Evolutionary conservation across 2,329 filamentous ascomycete genomes (phyloP).

Genomic region (Corynespora cassiicola): DNA sequence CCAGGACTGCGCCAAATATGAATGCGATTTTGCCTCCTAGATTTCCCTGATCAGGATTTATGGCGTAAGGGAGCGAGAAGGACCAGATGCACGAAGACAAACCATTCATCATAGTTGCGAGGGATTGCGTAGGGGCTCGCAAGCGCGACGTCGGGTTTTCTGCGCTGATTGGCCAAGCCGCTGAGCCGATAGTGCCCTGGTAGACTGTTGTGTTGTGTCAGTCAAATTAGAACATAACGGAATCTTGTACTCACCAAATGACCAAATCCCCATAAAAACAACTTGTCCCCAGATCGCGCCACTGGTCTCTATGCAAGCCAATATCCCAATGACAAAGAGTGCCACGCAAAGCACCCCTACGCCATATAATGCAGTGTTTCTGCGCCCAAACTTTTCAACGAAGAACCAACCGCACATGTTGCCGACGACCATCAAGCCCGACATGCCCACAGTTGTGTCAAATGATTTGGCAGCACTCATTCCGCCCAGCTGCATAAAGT

Average conservation of each 20-base stretch:
- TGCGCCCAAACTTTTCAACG: slow-evolving; percentile 38
- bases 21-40: slow-evolving; percentile 63
- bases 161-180: slow-evolving; percentile 51
- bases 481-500: slow-evolving; percentile 39
- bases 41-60: slow-evolving; percentile 71
- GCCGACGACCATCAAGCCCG: slow-evolving; percentile 35
- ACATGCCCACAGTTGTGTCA: slow-evolving; percentile 31
- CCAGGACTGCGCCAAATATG: slow-evolving; percentile 61
- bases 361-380: slow-evolving; percentile 37
- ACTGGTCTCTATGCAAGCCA: slow-evolving; percentile 28
- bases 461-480: slow-evolving; percentile 25
- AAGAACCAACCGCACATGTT: slow-evolving; percentile 42
- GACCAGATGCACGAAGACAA: slow-evolving; percentile 20
- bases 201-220: slow-evolving; percentile 13
- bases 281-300: slow-evolving; percentile 34
- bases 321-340: slow-evolving; percentile 16
- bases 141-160: slow-evolving; percentile 55
- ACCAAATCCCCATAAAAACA: slow-evolving; percentile 14
- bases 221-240: background rate
- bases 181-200: slow-evolving; percentile 28
- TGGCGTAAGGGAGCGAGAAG: slow-evolving; percentile 67
- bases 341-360: slow-evolving; percentile 3
- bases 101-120: slow-evolving; percentile 17
- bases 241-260: slow-evolving; percentile 6
- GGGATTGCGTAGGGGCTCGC: slow-evolving; percentile 27